Percentiles rank a stretch among this genome's conserved stretches.
phyloP scores from a whole-genome alignment of 2,329 filamentous ascomycete genomes.

The Chaetomiaceae sp. region DNA sequence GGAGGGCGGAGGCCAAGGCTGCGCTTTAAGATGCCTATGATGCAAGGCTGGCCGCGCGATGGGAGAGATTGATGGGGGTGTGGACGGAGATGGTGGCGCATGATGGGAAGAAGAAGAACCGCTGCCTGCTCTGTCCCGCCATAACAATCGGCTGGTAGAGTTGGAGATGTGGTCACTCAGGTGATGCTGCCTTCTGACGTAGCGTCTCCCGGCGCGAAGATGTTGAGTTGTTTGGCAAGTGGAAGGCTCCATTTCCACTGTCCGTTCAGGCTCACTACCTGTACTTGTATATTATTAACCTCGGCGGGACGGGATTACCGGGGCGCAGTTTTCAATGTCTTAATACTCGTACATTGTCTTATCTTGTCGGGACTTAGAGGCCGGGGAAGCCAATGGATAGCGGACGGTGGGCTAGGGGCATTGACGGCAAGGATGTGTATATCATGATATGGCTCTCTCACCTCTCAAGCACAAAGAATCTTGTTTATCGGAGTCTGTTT shows the following conservation, averaged over 20 bases:
- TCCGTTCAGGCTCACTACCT: no score
- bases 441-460: constrained; percentile 9
- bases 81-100: no score
- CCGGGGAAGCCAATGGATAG: not conserved
- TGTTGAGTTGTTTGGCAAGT: no score
- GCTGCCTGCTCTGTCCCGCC: not conserved
- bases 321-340: not conserved
- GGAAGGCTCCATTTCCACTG: no score
- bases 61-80: no score
- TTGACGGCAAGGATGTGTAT: constrained; percentile 2
- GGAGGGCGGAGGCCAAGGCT: constrained; percentile 40
- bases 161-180: no score
- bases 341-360: not conserved
- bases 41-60: no score
- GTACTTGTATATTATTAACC: constrained; percentile 9
- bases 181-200: no score
- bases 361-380: not conserved
- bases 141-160: no score
- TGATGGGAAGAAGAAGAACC: not conserved
- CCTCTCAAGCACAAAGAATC: not conserved
- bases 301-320: not conserved
- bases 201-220: no score
- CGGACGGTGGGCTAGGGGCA: not conserved
- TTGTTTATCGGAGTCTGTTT: no score
- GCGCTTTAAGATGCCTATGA: constrained; percentile 44